Evolutionary conservation across 129 eudicot species (phyloP).

Genomic region (Flaveria bidentis): DNA sequence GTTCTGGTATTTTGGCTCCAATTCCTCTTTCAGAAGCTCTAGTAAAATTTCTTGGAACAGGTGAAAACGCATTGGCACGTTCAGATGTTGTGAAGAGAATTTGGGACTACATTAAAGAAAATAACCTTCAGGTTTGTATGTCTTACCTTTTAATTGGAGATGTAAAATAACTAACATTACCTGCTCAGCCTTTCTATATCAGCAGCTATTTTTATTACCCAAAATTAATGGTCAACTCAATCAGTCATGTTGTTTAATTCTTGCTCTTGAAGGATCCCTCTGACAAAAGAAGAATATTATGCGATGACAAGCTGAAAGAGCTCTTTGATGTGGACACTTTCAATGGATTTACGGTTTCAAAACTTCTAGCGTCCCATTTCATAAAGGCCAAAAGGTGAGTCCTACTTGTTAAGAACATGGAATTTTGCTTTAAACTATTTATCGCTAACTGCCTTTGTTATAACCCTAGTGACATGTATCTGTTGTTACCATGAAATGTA

Average conservation of each 20-base stretch:
- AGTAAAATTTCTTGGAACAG: constrained; percentile 84
- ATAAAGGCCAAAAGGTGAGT: constrained; percentile 61
- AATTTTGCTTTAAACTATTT: constrained; percentile 37
- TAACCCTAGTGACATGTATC: constrained; percentile 19
- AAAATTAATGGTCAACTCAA: neutral
- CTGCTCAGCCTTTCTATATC: neutral
- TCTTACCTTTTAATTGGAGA: neutral
- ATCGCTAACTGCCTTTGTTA: constrained; percentile 29
- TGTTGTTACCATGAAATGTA: constrained; percentile 11
- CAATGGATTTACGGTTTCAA: constrained; percentile 61
- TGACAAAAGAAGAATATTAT: constrained; percentile 71
- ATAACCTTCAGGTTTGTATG: constrained; percentile 76
- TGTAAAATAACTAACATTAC: neutral
- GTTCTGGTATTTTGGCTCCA: constrained; percentile 56
- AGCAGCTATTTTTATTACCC: neutral
- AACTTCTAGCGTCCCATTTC: constrained; percentile 63
- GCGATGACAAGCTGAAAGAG: constrained; percentile 91
- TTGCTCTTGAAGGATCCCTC: constrained; percentile 79
- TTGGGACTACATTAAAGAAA: constrained; percentile 82
- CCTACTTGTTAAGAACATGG: constrained; percentile 24
- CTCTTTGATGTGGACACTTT: constrained; percentile 80
- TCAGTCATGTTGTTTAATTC: neutral
- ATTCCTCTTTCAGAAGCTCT: constrained; percentile 74
- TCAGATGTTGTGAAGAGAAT: constrained; percentile 68
- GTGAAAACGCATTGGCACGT: constrained; percentile 74